These are phyloP conservation scores for Pythium aristosporum DNA, from an alignment of 352 stramenopile genomes.

Conservation along the genomic window DNA sequence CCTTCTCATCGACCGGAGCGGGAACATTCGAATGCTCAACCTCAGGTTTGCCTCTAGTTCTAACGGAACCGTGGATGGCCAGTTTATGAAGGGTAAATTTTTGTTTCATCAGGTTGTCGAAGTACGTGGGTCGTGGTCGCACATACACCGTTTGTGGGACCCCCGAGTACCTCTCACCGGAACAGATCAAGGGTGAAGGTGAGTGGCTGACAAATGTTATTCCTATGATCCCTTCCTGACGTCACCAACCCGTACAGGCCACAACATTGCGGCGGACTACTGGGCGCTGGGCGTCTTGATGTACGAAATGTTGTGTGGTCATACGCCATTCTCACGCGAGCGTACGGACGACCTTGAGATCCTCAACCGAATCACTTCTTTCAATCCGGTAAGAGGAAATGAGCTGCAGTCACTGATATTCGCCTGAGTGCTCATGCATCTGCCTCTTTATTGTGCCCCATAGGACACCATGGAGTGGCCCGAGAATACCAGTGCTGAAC, in stretches of 20 bases:
- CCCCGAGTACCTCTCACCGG: constrained; percentile 80
- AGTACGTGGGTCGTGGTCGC: constrained; percentile 80
- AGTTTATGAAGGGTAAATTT: neutral
- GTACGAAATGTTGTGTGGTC: constrained; percentile 91
- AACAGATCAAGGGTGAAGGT: constrained; percentile 88
- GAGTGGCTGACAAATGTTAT: neutral
- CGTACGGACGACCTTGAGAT: constrained; percentile 87
- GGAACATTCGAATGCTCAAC: constrained; percentile 83
- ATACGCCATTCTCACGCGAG: constrained; percentile 86
- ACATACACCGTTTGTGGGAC: constrained; percentile 88
- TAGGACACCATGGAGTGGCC: constrained; percentile 73
- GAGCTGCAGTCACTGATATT: neutral
- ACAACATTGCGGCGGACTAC: constrained; percentile 89
- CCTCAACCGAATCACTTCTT: constrained; percentile 83
- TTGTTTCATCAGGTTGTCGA: constrained; percentile 51
- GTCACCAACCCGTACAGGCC: constrained; percentile 33
- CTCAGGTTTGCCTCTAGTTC: constrained; percentile 44
- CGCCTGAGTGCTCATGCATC: too few relatives aligned
- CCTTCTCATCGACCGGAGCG: constrained; percentile 75
- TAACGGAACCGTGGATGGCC: neutral
- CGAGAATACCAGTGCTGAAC: constrained; percentile 56
- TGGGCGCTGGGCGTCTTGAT: constrained; percentile 94
- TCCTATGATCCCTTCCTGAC: neutral
- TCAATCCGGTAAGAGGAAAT: constrained; percentile 47
- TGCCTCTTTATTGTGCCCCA: neutral